These are phyloP conservation scores for Diaporthe helianthi DNA, from an alignment of 2,329 filamentous ascomycete genomes.

Conservation along the genomic window DNA sequence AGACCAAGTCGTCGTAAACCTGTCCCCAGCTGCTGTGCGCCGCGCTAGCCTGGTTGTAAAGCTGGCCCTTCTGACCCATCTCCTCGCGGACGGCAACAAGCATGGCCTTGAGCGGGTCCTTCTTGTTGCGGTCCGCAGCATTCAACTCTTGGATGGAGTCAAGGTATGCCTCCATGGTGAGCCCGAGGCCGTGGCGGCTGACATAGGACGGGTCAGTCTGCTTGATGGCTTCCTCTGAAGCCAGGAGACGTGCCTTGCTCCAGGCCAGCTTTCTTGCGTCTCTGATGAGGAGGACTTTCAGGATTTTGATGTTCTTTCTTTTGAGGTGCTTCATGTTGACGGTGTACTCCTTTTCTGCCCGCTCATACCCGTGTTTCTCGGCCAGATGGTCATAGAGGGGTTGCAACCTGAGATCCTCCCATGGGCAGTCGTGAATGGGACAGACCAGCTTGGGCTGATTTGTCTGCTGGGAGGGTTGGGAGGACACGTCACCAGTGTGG, in stretches of 20 bases:
- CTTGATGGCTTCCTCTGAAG: neutral
- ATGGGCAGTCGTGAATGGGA: neutral
- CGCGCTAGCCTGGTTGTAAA: neutral
- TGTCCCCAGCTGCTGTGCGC: neutral
- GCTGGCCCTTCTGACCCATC: neutral
- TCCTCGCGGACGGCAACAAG: neutral
- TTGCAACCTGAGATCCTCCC: neutral
- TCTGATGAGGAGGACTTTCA: neutral
- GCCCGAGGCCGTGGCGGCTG: neutral
- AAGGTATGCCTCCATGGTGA: neutral
- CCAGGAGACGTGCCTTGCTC: neutral
- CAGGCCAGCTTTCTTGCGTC: neutral
- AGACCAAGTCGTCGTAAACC: neutral
- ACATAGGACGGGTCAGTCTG: neutral
- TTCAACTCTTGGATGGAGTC: neutral
- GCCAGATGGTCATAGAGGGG: neutral
- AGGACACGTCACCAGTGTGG: too few species aligned
- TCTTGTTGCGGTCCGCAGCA: neutral
- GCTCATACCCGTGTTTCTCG: neutral
- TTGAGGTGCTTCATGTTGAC: neutral
- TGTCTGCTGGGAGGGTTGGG: neutral
- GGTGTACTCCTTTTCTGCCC: neutral
- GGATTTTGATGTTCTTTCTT: neutral
- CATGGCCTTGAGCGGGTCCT: neutral
- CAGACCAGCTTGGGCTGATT: neutral